Evolutionary conservation across 352 stramenopile genomes (phyloP), one percentile per base, ranked within the genome.

Genomic region (Achlya hypogyna): DNA sequence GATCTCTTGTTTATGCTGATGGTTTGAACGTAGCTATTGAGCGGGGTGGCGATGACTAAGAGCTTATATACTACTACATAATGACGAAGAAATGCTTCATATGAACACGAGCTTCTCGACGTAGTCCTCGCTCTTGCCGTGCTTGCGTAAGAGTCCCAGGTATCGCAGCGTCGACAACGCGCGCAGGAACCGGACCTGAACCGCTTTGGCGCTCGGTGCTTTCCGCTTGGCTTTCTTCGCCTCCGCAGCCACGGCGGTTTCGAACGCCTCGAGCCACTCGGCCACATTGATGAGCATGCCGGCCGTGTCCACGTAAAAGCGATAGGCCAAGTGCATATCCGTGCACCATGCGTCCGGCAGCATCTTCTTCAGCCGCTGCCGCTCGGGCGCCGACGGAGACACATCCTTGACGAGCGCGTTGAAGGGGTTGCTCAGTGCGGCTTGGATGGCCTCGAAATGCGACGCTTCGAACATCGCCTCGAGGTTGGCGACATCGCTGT

Each of bases 101-200:
- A 93, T 79, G 59, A 93, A 93, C 29, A 93, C 80, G 14, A 88
- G 66, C 69, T 93, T 93, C 65, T 91, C 78, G n/a, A 91, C 71
- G 23, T 77, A 62, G 56, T 89, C 76, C 32, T 88, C 74, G 43
- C 83, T 74, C 23, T 58, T 53, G 12, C 64, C 47, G 42, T 63
- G 58, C 27, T 62, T 58, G 8, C 53, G 53, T 23, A 74, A 40
- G 8, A 74, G 91, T 1, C 84, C 82, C 77, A 84, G 90, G 62
- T 89, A 78, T 28, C 84, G 75, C 62, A 93, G 51, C 28, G 79
- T 88, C 47, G 79, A 85, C 22, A 90, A 69, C 5, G 77, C 80
- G 32, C 84, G 84, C 12, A 87, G 63, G 53, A 93, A 93, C 1
- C 82, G 75, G 59, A 81, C 79, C 32, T 89, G 85, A 10, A 82